Base-by-base conservation (phyloP, 176 grass and related monocot genomes). In the Oryza meridionalis region DNA sequence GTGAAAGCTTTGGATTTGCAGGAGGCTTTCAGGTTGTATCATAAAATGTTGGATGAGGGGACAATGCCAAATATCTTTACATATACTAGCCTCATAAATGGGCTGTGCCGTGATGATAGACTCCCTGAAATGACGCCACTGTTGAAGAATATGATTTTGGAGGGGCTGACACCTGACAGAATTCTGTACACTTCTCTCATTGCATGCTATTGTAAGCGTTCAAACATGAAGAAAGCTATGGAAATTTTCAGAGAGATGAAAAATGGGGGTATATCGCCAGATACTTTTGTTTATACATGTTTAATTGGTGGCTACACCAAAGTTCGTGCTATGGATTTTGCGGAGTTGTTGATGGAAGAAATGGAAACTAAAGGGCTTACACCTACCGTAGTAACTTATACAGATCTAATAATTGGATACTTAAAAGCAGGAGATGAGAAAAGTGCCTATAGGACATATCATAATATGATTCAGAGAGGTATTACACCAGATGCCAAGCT, bases 231-330 rank as follows among this genome's bases (percentile, higher is more conserved):
- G 44, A 82, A 63, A 12, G 92, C 91, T 88, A 9, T 73, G 33
- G 72, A 78, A 77, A 64, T 83, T 49, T 85, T 93, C 40, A 62
- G 42, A 70, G 80, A 94, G 66, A 95, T 95, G 88, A 67, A 83
- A 58, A 77, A 69, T 69, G 61, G 1, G 14, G 84, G 84, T 55
- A 62, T 88, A 59, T 25, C 7, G 10, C 82, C 87, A 67, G 94
- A 96, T 88, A 42, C 82, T 79, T 94, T 91, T 92, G 71, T 88
- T 42, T 94, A 92, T 68, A 90, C 89, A 38, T 90, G 89, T 86
- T 81, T 94, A 69, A 90, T 94, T 89, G 64, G 68, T 80, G 89
- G 91, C 26, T 97, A 61, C n/a, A 76, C 84, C 66, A 92, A 92
- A 84, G 70, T 92, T 53, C 76, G 43, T 83, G 69, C 62, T 38